phyloP scores from a whole-genome alignment of 2,329 filamentous ascomycete genomes.

The Akanthomyces uredinophilus region DNA sequence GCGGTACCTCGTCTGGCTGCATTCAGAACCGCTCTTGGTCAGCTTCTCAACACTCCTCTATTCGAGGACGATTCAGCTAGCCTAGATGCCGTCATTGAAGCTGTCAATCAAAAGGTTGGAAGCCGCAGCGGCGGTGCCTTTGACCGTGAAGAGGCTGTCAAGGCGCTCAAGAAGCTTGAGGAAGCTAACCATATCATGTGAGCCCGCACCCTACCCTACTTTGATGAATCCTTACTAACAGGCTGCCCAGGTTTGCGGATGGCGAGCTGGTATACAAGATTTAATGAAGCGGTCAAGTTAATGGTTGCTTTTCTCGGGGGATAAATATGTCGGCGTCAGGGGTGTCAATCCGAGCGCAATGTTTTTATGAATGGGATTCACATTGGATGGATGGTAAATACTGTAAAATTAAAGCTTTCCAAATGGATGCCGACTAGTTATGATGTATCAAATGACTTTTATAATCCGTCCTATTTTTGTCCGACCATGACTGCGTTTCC shows the following conservation, averaged over 20 bases:
- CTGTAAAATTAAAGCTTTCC: conserved; percentile 12
- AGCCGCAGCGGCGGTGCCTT: conserved; percentile 54
- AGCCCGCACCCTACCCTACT: conserved; percentile 35
- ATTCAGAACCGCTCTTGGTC: conserved; percentile 79
- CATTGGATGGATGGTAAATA: conserved; percentile 7
- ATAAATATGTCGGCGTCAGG: conserved; percentile 8
- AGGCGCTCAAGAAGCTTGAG: conserved; percentile 75
- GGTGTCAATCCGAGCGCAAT: neutral
- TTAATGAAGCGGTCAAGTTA: conserved; percentile 30
- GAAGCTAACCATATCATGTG: conserved; percentile 89
- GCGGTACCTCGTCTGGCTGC: conserved; percentile 57
- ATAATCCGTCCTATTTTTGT: neutral
- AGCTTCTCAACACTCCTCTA: conserved; percentile 73
- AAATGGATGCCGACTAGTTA: conserved; percentile 12
- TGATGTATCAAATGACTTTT: conserved; percentile 10
- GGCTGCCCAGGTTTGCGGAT: conserved; percentile 44
- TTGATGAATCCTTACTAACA: conserved; percentile 19
- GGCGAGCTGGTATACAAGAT: conserved; percentile 68
- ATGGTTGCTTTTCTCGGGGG: neutral
- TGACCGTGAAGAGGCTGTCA: conserved; percentile 63
- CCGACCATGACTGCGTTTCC: neutral
- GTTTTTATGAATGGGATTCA: neutral
- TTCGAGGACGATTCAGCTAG: conserved; percentile 83
- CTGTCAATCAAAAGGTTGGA: conserved; percentile 70
- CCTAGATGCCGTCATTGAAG: conserved; percentile 67